phyloP scores from a whole-genome alignment of 2,329 filamentous ascomycete species.

The Cytospora chrysosperma region DNA sequence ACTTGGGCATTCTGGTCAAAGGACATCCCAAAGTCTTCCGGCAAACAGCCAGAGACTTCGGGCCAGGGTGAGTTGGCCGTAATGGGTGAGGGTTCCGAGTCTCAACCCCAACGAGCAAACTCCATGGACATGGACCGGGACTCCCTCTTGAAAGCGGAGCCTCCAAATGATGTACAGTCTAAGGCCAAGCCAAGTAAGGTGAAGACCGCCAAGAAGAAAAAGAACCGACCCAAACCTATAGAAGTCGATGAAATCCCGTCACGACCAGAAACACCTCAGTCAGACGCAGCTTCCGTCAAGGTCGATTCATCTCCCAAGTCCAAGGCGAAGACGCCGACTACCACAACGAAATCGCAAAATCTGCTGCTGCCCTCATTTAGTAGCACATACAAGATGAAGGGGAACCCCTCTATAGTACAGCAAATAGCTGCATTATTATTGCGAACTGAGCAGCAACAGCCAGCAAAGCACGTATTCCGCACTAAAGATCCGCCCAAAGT shows the following conservation, averaged over 20 bases:
- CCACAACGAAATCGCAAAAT: conserved; percentile 50
- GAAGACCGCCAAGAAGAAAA: conserved; percentile 40
- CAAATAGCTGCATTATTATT: conserved; percentile 61
- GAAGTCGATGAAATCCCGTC: conserved; percentile 43
- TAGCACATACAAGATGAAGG: conserved; percentile 65
- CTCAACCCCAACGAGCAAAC: conserved; percentile 49
- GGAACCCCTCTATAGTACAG: conserved; percentile 68
- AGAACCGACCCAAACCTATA: conserved; percentile 47
- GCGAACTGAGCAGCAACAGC: conserved; percentile 51
- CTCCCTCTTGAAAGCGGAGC: conserved; percentile 24
- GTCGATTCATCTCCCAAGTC: conserved; percentile 31
- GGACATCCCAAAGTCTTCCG: conserved; percentile 43
- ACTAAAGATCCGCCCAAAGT: conserved; percentile 68
- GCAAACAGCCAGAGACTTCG: conserved; percentile 30
- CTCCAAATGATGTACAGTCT: conserved; percentile 36
- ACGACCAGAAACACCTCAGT: conserved; percentile 36
- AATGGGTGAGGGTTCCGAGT: conserved; percentile 55
- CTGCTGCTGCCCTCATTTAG: conserved; percentile 68
- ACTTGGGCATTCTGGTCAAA: conserved; percentile 83
- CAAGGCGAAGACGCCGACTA: conserved; percentile 43
- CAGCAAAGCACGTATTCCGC: conserved; percentile 70
- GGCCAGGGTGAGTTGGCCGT: conserved; percentile 57
- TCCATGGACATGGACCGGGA: conserved; percentile 41
- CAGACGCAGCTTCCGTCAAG: conserved; percentile 31
- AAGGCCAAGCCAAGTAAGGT: conserved; percentile 33